phyloP scores from a whole-genome alignment of 164 flowering plant species.

The Liriodendron chinense region DNA sequence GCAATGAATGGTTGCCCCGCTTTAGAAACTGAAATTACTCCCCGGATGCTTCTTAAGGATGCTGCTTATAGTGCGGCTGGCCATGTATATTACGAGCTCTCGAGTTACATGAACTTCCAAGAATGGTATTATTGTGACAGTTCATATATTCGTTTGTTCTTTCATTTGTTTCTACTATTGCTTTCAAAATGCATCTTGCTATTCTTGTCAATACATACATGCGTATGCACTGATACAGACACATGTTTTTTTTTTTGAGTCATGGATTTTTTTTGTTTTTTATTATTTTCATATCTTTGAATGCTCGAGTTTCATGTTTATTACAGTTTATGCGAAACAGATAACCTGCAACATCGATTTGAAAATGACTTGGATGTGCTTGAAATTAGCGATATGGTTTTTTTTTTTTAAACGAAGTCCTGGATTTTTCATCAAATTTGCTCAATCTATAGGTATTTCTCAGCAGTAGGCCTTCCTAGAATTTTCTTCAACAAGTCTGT shows the following conservation, averaged over 20 bases:
- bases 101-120: slow-evolving; percentile 82
- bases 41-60: slow-evolving; percentile 90
- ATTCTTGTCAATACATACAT: too few species aligned
- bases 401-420: background rate
- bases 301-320: background rate
- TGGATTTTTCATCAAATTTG: background rate
- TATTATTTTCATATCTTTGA: background rate
- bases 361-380: background rate
- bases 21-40: slow-evolving; percentile 70
- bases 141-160: too few species aligned
- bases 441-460: background rate
- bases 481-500: background rate
- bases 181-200: background rate
- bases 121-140: slow-evolving; percentile 55
- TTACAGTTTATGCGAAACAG: background rate
- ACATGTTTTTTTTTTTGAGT: background rate
- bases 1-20: slow-evolving; percentile 86
- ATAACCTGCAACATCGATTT: background rate
- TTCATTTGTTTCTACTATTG: background rate
- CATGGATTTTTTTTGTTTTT: background rate
- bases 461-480: background rate
- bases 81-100: slow-evolving; percentile 90
- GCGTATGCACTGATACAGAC: too few species aligned
- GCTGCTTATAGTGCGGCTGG: slow-evolving; percentile 98
- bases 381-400: background rate